Conservation (phyloP, 2,329 filamentous ascomycete genomes). For the Endothia cerciana region DNA sequence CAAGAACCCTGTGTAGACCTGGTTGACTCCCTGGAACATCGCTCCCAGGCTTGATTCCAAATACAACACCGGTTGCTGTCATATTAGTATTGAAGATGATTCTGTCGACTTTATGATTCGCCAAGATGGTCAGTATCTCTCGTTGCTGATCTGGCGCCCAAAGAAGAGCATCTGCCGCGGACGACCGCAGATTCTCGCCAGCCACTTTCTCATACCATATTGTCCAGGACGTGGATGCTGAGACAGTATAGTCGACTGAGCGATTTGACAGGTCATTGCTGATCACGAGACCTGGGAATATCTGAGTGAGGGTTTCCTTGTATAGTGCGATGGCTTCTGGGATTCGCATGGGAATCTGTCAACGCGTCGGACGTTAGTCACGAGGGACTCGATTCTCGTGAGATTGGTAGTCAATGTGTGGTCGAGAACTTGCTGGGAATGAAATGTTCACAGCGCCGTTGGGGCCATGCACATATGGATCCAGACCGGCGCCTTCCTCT, state of each 20-base stretch:
- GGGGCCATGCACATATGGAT: conserved; percentile 24
- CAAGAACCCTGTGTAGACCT: conserved; percentile 4
- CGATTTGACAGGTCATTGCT: conserved; percentile 34
- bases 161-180: conserved; percentile 32
- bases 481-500: conserved; percentile 28
- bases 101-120: conserved; percentile 27
- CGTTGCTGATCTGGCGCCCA: conserved; percentile 22
- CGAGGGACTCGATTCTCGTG: not conserved
- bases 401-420: not conserved
- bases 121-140: conserved; percentile 17
- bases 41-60: conserved; percentile 6
- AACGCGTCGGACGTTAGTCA: not conserved
- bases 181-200: conserved; percentile 30
- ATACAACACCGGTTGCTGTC: conserved; percentile 11
- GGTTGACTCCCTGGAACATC: conserved; percentile 5
- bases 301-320: conserved; percentile 31
- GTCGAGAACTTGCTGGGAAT: conserved; percentile 30
- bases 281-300: conserved; percentile 31
- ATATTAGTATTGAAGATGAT: conserved; percentile 11
- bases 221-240: conserved; percentile 34
- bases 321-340: conserved; percentile 32
- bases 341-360: conserved; percentile 32
- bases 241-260: conserved; percentile 28
- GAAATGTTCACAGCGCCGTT: conserved; percentile 33
- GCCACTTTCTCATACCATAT: conserved; percentile 32